Percentiles rank a stretch among this genome's conserved stretches.
Conservation (phyloP, 768 basidiomycete genomes). For the Boletus reticuloceps region DNA sequence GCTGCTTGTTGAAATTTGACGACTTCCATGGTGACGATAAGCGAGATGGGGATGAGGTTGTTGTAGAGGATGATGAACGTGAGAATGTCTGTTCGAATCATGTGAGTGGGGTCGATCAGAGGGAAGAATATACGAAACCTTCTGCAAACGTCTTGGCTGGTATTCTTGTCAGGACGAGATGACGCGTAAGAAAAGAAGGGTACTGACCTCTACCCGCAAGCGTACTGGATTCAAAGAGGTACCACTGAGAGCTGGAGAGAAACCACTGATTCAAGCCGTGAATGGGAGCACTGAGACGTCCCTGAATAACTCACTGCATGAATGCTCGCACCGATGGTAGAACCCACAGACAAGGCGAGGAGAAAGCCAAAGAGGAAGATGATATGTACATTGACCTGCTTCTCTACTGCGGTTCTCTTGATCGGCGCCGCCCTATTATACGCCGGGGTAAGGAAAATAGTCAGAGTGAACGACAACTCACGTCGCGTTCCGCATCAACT, state of each 20-base stretch:
- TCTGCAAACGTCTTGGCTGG: conserved; percentile 79
- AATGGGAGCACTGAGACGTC: background rate
- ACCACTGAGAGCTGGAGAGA: conserved; percentile 87
- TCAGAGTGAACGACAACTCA: conserved; percentile 39
- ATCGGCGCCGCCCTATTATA: conserved; percentile 82
- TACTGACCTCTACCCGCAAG: conserved; percentile 62
- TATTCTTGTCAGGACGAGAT: background rate
- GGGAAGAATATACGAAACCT: conserved; percentile 42
- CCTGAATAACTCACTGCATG: conserved; percentile 50
- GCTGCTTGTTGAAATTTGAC: conserved; percentile 98
- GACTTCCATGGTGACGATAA: conserved; percentile 99
- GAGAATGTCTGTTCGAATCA: conserved; percentile 67
- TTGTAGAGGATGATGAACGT: conserved; percentile 99
- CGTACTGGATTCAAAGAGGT: conserved; percentile 64
- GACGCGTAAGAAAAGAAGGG: background rate
- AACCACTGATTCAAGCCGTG: conserved; percentile 58
- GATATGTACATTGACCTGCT: conserved; percentile 95
- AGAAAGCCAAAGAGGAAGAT: conserved; percentile 90
- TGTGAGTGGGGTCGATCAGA: conserved; percentile 1
- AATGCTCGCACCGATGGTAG: conserved; percentile 90
- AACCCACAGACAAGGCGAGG: conserved; percentile 83
- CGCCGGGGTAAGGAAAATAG: background rate
- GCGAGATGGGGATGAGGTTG: conserved; percentile 97
- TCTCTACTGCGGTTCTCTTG: conserved; percentile 94
- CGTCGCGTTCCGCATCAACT: conserved; percentile 98